These are phyloP conservation scores for Stagonosporopsis tanaceti DNA, from an alignment of 2,329 filamentous ascomycete species.

Conservation along the genomic window DNA sequence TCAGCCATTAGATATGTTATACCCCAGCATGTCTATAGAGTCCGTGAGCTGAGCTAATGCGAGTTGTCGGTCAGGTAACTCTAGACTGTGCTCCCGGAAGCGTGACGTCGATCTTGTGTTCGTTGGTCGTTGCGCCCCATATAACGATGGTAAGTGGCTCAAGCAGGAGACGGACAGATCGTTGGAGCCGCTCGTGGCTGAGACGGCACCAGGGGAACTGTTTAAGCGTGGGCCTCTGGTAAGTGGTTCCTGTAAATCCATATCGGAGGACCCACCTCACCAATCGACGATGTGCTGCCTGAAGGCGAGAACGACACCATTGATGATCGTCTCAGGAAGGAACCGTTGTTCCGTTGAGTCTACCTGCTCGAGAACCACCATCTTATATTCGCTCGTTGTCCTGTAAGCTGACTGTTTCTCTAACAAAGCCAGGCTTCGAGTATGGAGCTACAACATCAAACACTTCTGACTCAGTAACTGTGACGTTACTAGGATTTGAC, in stretches of 20 bases:
- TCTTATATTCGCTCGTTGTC: background rate
- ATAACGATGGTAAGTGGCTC: conserved; percentile 29
- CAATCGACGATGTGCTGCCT: conserved; percentile 29
- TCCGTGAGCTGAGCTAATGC: conserved; percentile 5
- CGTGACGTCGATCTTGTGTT: conserved; percentile 43
- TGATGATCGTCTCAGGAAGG: background rate
- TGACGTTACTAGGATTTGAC: conserved; percentile 16
- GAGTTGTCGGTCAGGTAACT: background rate
- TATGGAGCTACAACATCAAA: background rate
- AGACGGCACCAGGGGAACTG: conserved; percentile 34
- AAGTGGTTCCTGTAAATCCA: conserved; percentile 34
- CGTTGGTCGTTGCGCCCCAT: conserved; percentile 34
- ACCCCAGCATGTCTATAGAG: conserved; percentile 13
- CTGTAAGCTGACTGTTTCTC: background rate
- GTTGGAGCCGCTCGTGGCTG: conserved; percentile 35
- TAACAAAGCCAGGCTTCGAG: background rate
- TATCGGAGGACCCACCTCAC: conserved; percentile 32
- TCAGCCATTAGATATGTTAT: conserved; percentile 6
- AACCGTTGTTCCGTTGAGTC: background rate
- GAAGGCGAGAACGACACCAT: conserved; percentile 5
- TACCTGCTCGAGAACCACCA: background rate
- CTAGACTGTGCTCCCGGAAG: conserved; percentile 15
- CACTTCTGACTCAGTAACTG: conserved; percentile 6
- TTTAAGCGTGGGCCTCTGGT: conserved; percentile 19
- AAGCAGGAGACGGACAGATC: conserved; percentile 19